Base-by-base conservation (phyloP, 106 monocot genomes). In the Apostasia shenzhenica region DNA sequence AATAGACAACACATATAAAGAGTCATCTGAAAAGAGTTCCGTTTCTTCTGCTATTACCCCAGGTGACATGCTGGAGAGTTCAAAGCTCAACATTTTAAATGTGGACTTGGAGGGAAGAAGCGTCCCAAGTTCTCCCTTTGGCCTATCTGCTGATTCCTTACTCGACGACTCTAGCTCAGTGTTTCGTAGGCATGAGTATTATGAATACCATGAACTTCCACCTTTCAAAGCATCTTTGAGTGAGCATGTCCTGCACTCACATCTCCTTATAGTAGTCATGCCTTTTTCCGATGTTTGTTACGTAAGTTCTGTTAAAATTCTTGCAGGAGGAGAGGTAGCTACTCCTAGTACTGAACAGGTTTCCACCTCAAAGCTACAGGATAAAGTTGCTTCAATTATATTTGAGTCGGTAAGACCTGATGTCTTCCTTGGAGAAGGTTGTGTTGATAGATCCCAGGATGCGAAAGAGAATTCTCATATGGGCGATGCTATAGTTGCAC, bases 111-210 rank as follows among this genome's bases (percentile, higher is more conserved):
- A 79, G 47, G 69, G 40, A 5, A 64, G 48, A 51, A 41, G 48
- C 57, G 75, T 76, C 38, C 72, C 75, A 14, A 49, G 61, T 41
- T 75, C 75, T 12, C 69, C 83, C 2, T 58, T 75, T 42, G 52
- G 65, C 41, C 55, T 9, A 42, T 66, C 75, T 72, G 71, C 59
- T 75, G 54, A 73, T 48, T 75, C 81, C 1, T 41, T 54, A 6
- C 81, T 73, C 43, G 66, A 43, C 14, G 74, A 75, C 44, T 60
- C 39, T 45, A 74, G 38, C 12, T 66, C 74, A 43, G 74, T 80
- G 9, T 41, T 44, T 5, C 52, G 73, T 68, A 71, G 77, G 5
- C 67, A 41, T 38, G 58, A 75, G 10, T 63, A 68, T 4, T 67
- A 45, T 45, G 58, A 75, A n/a, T 63, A 72, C 6, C 57, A 59